Conservation (phyloP, 2,329 filamentous ascomycete species). For the Mariannaea elegans region DNA sequence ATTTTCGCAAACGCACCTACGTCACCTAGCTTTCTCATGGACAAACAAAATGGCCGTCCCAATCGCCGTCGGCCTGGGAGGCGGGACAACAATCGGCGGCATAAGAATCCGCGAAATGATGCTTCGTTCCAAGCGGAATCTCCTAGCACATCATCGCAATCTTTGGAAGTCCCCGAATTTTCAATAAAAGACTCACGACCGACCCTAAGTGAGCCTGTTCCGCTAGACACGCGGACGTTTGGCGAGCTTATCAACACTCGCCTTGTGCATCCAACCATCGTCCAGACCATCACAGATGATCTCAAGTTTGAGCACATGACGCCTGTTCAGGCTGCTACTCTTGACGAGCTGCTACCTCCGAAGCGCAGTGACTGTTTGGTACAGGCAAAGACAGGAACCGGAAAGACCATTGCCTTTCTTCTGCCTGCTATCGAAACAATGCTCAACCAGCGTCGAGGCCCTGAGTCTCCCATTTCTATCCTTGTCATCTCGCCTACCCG, state of each 20-base stretch:
- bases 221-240: conserved; percentile 57
- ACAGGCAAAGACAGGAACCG: conserved; percentile 87
- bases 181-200: neutral
- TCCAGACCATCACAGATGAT: conserved; percentile 58
- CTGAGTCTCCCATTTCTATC: conserved; percentile 59
- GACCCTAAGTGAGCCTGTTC: conserved; percentile 40
- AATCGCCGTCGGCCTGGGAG: neutral
- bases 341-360: conserved; percentile 57
- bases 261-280: conserved; percentile 56
- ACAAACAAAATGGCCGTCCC: neutral
- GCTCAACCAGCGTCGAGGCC: conserved; percentile 54
- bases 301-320: conserved; percentile 63
- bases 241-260: conserved; percentile 51
- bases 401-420: conserved; percentile 86
- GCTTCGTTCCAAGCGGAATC: neutral
- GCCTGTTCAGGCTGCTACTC: conserved; percentile 62
- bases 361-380: conserved; percentile 67
- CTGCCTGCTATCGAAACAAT: conserved; percentile 85
- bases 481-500: conserved; percentile 77
- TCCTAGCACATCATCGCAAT: neutral
- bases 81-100: neutral
- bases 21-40: neutral
- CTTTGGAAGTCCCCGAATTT: neutral
- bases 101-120: neutral
- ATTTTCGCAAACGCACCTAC: neutral